Evolutionary conservation across 2,329 filamentous ascomycete genomes (phyloP), one percentile per base, ranked within the genome.

Genomic region (Penicillium sp.): DNA sequence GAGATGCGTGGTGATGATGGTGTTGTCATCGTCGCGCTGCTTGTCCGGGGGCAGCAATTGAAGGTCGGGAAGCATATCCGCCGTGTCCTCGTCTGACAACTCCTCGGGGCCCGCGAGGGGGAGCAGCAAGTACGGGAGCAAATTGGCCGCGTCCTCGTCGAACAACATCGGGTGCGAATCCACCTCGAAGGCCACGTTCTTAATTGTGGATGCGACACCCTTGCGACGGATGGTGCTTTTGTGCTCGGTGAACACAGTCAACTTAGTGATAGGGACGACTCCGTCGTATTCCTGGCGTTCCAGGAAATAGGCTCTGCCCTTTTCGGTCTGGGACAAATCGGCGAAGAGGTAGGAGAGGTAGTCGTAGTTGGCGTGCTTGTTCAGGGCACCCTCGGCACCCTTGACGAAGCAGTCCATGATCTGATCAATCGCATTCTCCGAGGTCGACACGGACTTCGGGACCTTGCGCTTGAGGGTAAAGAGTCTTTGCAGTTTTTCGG

Each of bases 361-460:
- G 77, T 99, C 92, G 72, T 86, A 97, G 74, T 93, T 84, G 56
- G 92, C 92, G 24, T 88, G 73, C 68, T 89, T 88, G 80, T 97
- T 97, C 74, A 94, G 92, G 9, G 82, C 80, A 22, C 89, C 89
- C 57, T 89, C 87, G 21, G 90, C 87, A 18, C 93, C 93, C 77
- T 94, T 95, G 70, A 97, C 94, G 70, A 99, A 99, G 65, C 95
- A 88, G 72, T 97, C 94, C 72, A 99, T 86, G 29, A 99, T 79
- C 74, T 97, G 94, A 72, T 97, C 92, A 65, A 97, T 84, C 4
- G 91, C 87, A 55, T 85, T 81, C 34, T 87, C 83, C 39, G 91
- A 90, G 1, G 85, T 88, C 5, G 85, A 86, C 6, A 96, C 83
- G n/a, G 81, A 80, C 52, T 86, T 83, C 2, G 91, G 89, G 0